Evolutionary conservation across 2,329 filamentous ascomycete genomes (phyloP).

Genomic region (Pseudopyricularia javanii): DNA sequence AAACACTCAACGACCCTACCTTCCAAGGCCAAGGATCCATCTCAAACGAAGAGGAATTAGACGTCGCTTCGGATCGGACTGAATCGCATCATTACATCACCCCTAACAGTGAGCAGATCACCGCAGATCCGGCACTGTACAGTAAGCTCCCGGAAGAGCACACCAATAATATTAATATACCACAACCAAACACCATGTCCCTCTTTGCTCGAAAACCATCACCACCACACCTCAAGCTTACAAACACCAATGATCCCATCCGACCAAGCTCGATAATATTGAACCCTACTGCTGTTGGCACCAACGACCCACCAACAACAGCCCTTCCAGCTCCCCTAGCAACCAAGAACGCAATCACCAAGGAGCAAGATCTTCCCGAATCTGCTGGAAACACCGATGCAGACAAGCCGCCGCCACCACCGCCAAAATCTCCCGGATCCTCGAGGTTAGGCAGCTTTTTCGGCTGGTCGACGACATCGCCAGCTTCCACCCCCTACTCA

Average conservation of each 20-base stretch:
- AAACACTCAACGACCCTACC: conserved; percentile 20
- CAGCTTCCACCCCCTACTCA: conserved; percentile 38
- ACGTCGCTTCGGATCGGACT: conserved; percentile 28
- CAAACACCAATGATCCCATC: conserved; percentile 21
- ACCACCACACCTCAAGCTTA: conserved; percentile 40
- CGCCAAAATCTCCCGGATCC: conserved; percentile 40
- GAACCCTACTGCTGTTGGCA: conserved; percentile 4
- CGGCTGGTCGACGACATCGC: conserved; percentile 35
- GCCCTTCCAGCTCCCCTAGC: conserved; percentile 2
- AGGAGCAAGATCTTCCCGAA: conserved; percentile 12
- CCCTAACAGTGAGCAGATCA: conserved; percentile 4
- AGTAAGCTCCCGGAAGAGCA: conserved; percentile 11
- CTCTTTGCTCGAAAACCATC: conserved; percentile 35
- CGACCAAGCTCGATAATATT: neutral
- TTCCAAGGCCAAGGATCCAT: neutral
- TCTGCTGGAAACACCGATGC: conserved; percentile 17
- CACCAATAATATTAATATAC: conserved; percentile 20
- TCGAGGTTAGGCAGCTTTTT: conserved; percentile 39
- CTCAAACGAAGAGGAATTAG: conserved; percentile 10
- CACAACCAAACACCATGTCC: conserved; percentile 29
- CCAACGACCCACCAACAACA: neutral
- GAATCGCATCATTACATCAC: conserved; percentile 16
- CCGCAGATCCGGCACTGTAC: conserved; percentile 3
- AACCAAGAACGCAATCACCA: conserved; percentile 8
- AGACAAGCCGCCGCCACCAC: conserved; percentile 30